These are phyloP conservation scores for Hypoxylon fuscum DNA, from an alignment of 495 filamentous ascomycete species.

Conservation along the genomic window DNA sequence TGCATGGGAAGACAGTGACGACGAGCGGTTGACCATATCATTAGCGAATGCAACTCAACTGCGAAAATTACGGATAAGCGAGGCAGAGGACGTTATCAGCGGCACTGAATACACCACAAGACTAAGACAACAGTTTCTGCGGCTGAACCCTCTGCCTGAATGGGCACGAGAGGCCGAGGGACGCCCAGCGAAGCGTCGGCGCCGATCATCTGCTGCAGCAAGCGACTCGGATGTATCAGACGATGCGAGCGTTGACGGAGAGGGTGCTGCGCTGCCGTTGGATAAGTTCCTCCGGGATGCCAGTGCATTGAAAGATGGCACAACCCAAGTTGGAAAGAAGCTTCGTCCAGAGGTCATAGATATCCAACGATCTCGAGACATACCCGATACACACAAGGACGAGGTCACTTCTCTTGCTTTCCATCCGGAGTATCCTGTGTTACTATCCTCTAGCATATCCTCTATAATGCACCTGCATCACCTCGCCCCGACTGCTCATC, in stretches of 20 bases:
- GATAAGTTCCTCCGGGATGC: conserved; percentile 80
- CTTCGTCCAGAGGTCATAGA: conserved; percentile 87
- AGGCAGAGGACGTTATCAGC: conserved; percentile 83
- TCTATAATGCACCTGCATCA: conserved; percentile 90
- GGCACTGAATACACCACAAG: conserved; percentile 85
- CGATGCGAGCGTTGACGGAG: conserved; percentile 68
- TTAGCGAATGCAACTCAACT: conserved; percentile 75
- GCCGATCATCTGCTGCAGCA: conserved; percentile 57
- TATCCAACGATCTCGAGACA: conserved; percentile 70
- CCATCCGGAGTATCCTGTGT: conserved; percentile 85
- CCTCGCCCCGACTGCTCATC: conserved; percentile 75
- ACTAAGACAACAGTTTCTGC: conserved; percentile 81
- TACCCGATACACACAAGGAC: conserved; percentile 66
- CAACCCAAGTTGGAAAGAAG: conserved; percentile 63
- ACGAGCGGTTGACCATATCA: conserved; percentile 85
- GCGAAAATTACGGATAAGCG: conserved; percentile 80
- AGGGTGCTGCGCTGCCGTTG: conserved; percentile 75
- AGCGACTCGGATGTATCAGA: conserved; percentile 55
- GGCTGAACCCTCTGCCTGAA: conserved; percentile 78
- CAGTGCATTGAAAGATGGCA: conserved; percentile 58
- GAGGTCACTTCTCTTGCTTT: conserved; percentile 85
- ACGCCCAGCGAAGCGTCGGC: conserved; percentile 61
- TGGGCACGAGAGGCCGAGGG: conserved; percentile 70
- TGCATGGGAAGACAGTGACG: conserved; percentile 95
- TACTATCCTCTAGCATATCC: conserved; percentile 86